Evolutionary conservation across 202 grass and related monocot species (phyloP), one percentile per base, ranked within the genome.

Genomic region (Panicum virgatum): DNA sequence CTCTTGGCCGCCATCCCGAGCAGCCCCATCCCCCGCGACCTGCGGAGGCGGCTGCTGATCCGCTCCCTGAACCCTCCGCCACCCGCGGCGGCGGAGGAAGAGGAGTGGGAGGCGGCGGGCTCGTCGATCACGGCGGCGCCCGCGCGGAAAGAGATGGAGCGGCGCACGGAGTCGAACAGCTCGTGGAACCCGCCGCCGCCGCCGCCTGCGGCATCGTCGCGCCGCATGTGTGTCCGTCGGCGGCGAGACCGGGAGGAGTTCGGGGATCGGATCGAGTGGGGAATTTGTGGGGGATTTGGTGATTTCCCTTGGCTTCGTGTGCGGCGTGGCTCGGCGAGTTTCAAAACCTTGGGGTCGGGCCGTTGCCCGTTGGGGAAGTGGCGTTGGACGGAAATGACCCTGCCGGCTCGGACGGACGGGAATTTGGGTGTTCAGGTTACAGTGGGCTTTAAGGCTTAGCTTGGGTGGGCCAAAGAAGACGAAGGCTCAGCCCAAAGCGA

Each of bases 91-190:
- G 66, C 53, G 2, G 42, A n/a, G n/a, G n/a, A n/a, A n/a, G n/a
- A n/a, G n/a, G n/a, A 77, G 20, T 62, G 73, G 20, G 74, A 72
- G 0, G 74, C 48, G 62, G 89, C 32, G 53, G 82, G 42, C 65
- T 90, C 90, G 10, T 88, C 90, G 23, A 60, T 66, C 66, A 86
- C 54, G 15, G 62, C 77, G 23, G 59, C 52, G 64, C 84, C 91
- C 61, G 86, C 39, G 62, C 88, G 86, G 69, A 91, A 94, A 43
- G 82, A 83, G 30, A 97, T 83, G 37, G 95, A 97, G 46, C 88
- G 85, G 79, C 90, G 81, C 46, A 98, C 95, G 45, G 90, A 94
- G 79, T 93, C 92, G 72, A 98, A 93, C 29, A 98, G 86, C 23
- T 93, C 95, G 68, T 94, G 88, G 66, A 83, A 78, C 46, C 88